Conservation (phyloP, 1,284 basidiomycete species). For the Ceratobasidium theobromae region DNA sequence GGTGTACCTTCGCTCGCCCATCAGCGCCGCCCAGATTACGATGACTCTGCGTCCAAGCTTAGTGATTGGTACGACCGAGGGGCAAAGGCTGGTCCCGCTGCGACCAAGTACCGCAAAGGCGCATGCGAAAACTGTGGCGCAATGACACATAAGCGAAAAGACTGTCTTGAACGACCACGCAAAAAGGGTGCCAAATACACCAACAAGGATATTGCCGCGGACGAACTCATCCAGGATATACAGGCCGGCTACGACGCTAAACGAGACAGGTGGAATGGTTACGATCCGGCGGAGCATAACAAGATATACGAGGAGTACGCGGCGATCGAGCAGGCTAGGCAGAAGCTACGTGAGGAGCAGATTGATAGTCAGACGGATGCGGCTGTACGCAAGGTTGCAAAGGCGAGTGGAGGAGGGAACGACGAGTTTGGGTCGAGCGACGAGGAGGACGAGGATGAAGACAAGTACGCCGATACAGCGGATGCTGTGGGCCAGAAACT, state of each 20-base stretch:
- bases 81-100: constrained; percentile 80
- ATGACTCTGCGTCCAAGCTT: constrained; percentile 67
- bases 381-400: constrained; percentile 79
- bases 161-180: constrained; percentile 95
- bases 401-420: constrained; percentile 69
- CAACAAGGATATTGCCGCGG: constrained; percentile 85
- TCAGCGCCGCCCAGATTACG: constrained; percentile 80
- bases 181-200: constrained; percentile 96
- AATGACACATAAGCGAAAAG: constrained; percentile 87
- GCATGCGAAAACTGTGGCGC: constrained; percentile 99
- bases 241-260: constrained; percentile 90
- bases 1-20: constrained; percentile 90
- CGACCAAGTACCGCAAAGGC: constrained; percentile 95
- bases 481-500: constrained; percentile 98
- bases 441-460: constrained; percentile 90
- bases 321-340: constrained; percentile 86
- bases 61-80: constrained; percentile 93
- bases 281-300: constrained; percentile 86
- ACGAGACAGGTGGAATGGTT: constrained; percentile 98
- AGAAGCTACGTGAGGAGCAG: constrained; percentile 90
- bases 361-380: constrained; percentile 92
- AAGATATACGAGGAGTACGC: constrained; percentile 91
- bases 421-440: constrained; percentile 96
- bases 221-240: constrained; percentile 85
- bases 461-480: constrained; percentile 96